A percentile compares a stretch with the other conserved stretches of the same genome.
Evolutionary conservation across 2,329 filamentous ascomycete species (phyloP).

Genomic region (Colletotrichum chrysophilum): DNA sequence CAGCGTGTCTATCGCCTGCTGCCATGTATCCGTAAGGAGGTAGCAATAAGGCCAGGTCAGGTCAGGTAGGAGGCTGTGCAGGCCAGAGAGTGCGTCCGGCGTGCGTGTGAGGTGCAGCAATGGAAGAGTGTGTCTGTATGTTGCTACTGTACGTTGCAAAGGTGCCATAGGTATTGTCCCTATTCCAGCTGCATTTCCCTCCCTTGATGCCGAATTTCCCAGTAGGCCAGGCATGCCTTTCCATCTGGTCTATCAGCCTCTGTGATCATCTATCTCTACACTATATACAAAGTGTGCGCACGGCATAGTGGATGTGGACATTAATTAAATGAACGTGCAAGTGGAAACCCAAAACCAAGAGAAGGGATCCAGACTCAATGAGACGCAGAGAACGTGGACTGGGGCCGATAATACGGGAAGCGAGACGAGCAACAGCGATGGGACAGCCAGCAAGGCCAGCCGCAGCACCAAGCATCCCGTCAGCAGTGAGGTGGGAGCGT

Average conservation of each 20-base stretch:
- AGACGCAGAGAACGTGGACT: slow-evolving; percentile 6
- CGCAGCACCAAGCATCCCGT: neutral
- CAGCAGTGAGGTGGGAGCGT: neutral
- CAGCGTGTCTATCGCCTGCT: neutral
- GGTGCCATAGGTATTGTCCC: neutral
- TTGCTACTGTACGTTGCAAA: neutral
- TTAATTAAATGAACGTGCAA: neutral
- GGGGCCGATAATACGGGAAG: neutral
- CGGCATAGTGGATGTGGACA: neutral
- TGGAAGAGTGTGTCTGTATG: neutral
- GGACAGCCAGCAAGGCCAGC: neutral
- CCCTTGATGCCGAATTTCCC: neutral
- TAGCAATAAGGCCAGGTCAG: neutral
- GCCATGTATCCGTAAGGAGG: neutral
- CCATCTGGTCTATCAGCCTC: neutral
- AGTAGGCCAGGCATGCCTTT: neutral
- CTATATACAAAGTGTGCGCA: neutral
- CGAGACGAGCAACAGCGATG: neutral
- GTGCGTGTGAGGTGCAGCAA: neutral
- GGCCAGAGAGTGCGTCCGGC: neutral
- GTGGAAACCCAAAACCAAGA: neutral
- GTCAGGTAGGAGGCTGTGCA: neutral
- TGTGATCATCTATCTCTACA: neutral
- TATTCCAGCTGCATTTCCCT: neutral
- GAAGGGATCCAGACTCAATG: neutral